A percentile compares a stretch with the other conserved stretches of the same genome.
Evolutionary conservation across 1,139 yeast species (phyloP).

Genomic region (Zygosaccharomyces sapae): DNA sequence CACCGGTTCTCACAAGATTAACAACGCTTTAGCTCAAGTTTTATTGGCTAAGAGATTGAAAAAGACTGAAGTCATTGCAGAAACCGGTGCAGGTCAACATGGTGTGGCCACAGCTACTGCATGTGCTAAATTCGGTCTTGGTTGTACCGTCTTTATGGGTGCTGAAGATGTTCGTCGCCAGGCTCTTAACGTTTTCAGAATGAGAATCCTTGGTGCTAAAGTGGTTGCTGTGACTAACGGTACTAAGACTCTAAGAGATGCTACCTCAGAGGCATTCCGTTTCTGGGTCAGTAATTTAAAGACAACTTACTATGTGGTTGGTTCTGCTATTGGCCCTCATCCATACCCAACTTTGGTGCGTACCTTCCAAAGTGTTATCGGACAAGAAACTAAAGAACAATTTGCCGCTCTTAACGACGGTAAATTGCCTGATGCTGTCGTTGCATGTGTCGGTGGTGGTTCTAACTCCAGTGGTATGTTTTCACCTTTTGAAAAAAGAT

Average conservation of each 20-base stretch:
- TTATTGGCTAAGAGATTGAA: constrained; percentile 89
- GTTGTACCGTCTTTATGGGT: constrained; percentile 97
- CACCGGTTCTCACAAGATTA: constrained; percentile 96
- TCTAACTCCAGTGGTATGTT: constrained; percentile 95
- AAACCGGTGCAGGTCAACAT: constrained; percentile 99
- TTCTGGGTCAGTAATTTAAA: constrained; percentile 87
- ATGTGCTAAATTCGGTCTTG: constrained; percentile 93
- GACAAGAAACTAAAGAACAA: constrained; percentile 89
- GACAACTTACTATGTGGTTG: constrained; percentile 89
- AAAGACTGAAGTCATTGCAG: constrained; percentile 86
- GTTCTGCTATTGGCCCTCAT: constrained; percentile 98
- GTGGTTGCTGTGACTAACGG: constrained; percentile 93
- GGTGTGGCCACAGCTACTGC: constrained; percentile 99
- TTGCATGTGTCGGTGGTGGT: constrained; percentile 99
- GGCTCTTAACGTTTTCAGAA: constrained; percentile 94
- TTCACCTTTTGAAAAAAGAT: constrained; percentile 86
- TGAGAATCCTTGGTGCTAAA: constrained; percentile 92
- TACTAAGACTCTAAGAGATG: constrained; percentile 93
- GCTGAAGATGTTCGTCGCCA: constrained; percentile 99
- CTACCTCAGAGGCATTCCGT: constrained; percentile 95
- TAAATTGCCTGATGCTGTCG: constrained; percentile 84
- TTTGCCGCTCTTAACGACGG: constrained; percentile 74
- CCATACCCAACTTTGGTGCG: constrained; percentile 97
- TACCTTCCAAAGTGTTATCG: constrained; percentile 97
- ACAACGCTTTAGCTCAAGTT: constrained; percentile 93